Evolutionary conservation across 805 yeast genomes (phyloP), one percentile per base, ranked within the genome.

Genomic region (Ogataea minuta): DNA sequence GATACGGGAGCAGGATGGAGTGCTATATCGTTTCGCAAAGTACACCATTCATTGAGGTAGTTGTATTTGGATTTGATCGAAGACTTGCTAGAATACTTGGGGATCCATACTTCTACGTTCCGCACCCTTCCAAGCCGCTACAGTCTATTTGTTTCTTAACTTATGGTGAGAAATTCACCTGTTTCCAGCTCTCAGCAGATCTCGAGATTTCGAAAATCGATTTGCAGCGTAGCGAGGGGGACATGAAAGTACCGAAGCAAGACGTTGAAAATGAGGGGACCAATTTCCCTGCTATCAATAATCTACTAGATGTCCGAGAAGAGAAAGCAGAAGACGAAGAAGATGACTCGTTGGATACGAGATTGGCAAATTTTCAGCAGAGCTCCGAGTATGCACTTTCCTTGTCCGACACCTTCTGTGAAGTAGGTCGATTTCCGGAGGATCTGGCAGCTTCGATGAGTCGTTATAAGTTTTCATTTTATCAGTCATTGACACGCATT

Each of bases 1-100:
- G 12, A 6, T 9, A 38, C 45, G 19, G 11, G 23, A 13, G 16
- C 23, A 2, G 29, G 40, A 13, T 33, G n/a, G 30, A 52, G 3
- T 64, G 68, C 40, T 19, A 56, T 14, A 44, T 68, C 1, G 50
- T 57, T 25, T 67, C 72, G 0, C 49, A 47, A 31, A 34, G 40
- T 5, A 39, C 50, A 4, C 56, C 56, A 2, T 39, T 67, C n/a
- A 50, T 56, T 4, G 54, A 60, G 21, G 53, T 51, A 9, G 44
- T 62, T 16, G 60, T 64, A 11, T 53, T 70, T 34, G 62, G 58
- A 4, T 19, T 55, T 12, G 34, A 36, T 6, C 45, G 47, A 2
- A 35, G 39, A 1, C 59, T 31, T 4, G 41, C 50, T 3, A 32
- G 40, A 10, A 23, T 59, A 2, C 19, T 53, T 2, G 52, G 52